Evolutionary conservation across 164 flowering plant genomes (phyloP).

Genomic region (Berberis vulgaris): DNA sequence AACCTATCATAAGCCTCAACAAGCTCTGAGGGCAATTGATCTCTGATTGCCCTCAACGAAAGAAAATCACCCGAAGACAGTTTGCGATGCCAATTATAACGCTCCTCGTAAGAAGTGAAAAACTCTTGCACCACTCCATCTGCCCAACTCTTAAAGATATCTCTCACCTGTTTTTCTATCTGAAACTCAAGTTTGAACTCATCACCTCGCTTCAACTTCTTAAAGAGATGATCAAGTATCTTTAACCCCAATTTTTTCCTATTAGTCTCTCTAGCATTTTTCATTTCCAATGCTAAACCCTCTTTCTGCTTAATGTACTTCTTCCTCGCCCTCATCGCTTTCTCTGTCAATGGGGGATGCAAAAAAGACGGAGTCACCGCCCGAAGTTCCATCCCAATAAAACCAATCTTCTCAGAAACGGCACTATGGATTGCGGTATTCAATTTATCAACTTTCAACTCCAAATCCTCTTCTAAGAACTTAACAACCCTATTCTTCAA

Average conservation of each 20-base stretch:
- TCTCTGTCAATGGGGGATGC: slow-evolving; percentile 66
- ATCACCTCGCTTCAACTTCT: slow-evolving; percentile 52
- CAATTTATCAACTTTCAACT: slow-evolving; percentile 51
- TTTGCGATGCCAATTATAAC: slow-evolving; percentile 50
- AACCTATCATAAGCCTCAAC: slow-evolving; percentile 77
- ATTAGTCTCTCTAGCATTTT: slow-evolving; percentile 69
- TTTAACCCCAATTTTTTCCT: slow-evolving; percentile 77
- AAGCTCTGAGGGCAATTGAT: slow-evolving; percentile 71
- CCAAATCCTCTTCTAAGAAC: slow-evolving; percentile 50
- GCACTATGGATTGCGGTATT: slow-evolving; percentile 75
- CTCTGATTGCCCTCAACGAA: slow-evolving; percentile 53
- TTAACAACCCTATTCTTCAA: slow-evolving; percentile 46
- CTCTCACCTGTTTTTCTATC: slow-evolving; percentile 61
- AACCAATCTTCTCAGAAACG: slow-evolving; percentile 66
- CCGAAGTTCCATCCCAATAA: slow-evolving; percentile 84
- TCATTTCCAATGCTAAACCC: slow-evolving; percentile 50
- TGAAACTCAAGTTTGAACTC: slow-evolving; percentile 57
- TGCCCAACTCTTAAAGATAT: slow-evolving; percentile 65
- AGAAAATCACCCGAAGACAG: slow-evolving; percentile 74
- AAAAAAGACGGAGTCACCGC: slow-evolving; percentile 82
- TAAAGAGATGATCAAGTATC: slow-evolving; percentile 55
- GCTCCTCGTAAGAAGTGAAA: slow-evolving; percentile 58
- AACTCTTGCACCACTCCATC: slow-evolving; percentile 67
- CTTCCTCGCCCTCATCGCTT: slow-evolving; percentile 78
- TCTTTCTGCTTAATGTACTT: slow-evolving; percentile 81